Evolutionary conservation across 2,329 filamentous ascomycete species (phyloP).

Genomic region (Colletotrichum spinosum): DNA sequence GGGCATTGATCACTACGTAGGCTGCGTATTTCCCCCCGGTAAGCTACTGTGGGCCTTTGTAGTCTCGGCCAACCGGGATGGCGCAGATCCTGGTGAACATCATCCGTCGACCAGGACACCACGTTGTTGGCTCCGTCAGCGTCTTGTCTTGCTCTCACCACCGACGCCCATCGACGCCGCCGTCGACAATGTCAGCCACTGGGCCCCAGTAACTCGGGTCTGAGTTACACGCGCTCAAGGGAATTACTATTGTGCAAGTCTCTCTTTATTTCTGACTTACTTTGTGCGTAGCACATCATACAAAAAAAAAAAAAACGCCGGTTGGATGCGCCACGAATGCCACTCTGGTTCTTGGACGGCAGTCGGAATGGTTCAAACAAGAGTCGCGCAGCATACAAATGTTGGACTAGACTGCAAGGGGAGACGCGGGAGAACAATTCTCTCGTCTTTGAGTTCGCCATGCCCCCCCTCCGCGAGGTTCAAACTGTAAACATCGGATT

Average conservation of each 20-base stretch:
- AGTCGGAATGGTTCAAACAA: not conserved
- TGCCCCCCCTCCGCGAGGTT: constrained; percentile 3
- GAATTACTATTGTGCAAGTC: not conserved
- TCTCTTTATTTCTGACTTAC: not conserved
- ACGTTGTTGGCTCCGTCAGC: constrained; percentile 30
- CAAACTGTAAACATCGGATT: constrained; percentile 33
- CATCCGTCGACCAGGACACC: constrained; percentile 31
- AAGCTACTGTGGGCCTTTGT: constrained; percentile 6
- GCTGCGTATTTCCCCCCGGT: constrained; percentile 10
- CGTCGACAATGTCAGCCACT: no score
- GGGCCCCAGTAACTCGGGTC: constrained; percentile 23
- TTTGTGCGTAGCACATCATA: constrained; percentile 2
- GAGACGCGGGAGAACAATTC: not conserved
- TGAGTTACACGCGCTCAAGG: constrained; percentile 10
- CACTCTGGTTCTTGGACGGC: constrained; percentile 6
- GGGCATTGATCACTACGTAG: constrained; percentile 5
- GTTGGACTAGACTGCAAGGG: constrained; percentile 7
- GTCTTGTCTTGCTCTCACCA: constrained; percentile 11
- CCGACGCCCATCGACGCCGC: not conserved
- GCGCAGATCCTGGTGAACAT: constrained; percentile 35
- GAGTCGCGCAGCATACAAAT: not conserved
- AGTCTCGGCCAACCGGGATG: constrained; percentile 17
- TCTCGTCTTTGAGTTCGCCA: constrained; percentile 3
- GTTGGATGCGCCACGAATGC: constrained; percentile 1
- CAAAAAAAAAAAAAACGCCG: constrained; percentile 26